Base-by-base conservation (phyloP, 441 rosid species). In the Populus tomentosa region DNA sequence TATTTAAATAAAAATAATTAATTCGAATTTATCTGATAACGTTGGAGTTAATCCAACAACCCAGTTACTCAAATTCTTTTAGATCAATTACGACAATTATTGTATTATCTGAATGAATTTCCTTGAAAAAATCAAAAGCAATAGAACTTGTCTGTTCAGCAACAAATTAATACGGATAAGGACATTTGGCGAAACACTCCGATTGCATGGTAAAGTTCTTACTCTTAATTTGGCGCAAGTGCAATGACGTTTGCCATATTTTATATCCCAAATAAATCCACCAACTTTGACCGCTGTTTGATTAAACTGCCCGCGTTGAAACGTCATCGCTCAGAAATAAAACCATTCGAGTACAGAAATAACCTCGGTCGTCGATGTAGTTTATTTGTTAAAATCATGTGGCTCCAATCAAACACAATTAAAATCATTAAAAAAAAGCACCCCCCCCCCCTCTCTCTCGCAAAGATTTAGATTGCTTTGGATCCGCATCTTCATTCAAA, bases 321-420 rank as follows among this genome's bases (percentile, higher is more conserved):
- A 77, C 75, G 79, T 56, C 75, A 33, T 61, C 79, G 74, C 70
- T 69, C 62, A 42, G 59, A 66, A 74, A 7, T 13, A 9, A 23
- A 10, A 28, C 67, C 68, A 61, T 46, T 40, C 11, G 75, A 61
- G 67, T 26, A 66, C 71, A 40, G 65, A 75, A 23, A 36, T 53
- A 56, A 50, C 46, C 50, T 16, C n/a, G 46, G 33, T 68, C 36
- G 62, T 59, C 18, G n/a, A 26, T 50, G 40, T 38, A 71, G 64
- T 16, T 21, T 21, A 74, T 59, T 76, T 10, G 32, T 33, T 20
- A 8, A 24, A 26, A 69, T 76, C 69, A 53, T 14, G 72, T 20
- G 78, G 73, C n/a, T n/a, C n/a, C n/a, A n/a, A n/a, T n/a, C n/a
- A n/a, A n/a, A n/a, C 13, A 62, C 23, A 62, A 20, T 66, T 66